Conservation (phyloP, 345 rosid genomes). For the Eucalyptus leucophloia region DNA sequence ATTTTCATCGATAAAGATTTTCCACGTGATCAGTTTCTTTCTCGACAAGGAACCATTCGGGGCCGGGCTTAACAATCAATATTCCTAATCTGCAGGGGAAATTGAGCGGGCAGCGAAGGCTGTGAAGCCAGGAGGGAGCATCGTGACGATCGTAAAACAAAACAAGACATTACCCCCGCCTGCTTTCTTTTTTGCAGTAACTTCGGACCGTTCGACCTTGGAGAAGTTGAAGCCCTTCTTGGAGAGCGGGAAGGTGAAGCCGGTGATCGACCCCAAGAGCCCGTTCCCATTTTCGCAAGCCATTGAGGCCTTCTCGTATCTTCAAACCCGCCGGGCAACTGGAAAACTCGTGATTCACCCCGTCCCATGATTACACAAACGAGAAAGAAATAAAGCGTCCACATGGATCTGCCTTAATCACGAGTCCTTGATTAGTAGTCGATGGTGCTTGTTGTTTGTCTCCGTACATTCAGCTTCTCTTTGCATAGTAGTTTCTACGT, state of each 20-base stretch:
- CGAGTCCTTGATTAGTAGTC: background rate
- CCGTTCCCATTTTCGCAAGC: conserved; percentile 52
- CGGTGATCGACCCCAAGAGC: conserved; percentile 69
- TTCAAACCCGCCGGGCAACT: conserved; percentile 62
- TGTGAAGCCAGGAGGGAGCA: conserved; percentile 74
- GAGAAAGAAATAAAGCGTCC: background rate
- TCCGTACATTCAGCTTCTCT: background rate
- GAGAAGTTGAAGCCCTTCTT: conserved; percentile 72
- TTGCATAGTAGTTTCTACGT: background rate
- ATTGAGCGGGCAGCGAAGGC: conserved; percentile 71
- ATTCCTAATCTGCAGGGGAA: conserved; percentile 28
- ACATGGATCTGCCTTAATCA: background rate
- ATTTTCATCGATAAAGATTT: background rate
- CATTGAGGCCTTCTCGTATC: conserved; percentile 53
- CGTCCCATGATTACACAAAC: conserved; percentile 12
- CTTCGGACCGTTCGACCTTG: conserved; percentile 54
- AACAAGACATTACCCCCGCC: conserved; percentile 69
- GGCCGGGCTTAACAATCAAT: background rate
- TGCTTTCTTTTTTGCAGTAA: conserved; percentile 62
- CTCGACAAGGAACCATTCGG: background rate
- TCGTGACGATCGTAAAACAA: conserved; percentile 42
- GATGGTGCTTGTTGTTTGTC: background rate
- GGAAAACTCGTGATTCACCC: conserved; percentile 70
- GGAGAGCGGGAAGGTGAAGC: conserved; percentile 64
- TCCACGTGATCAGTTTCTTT: background rate